A percentile compares a stretch with the other conserved stretches of the same genome.
Evolutionary conservation across 768 basidiomycete genomes (phyloP).

Genomic region (Leccinum pellstonianum): DNA sequence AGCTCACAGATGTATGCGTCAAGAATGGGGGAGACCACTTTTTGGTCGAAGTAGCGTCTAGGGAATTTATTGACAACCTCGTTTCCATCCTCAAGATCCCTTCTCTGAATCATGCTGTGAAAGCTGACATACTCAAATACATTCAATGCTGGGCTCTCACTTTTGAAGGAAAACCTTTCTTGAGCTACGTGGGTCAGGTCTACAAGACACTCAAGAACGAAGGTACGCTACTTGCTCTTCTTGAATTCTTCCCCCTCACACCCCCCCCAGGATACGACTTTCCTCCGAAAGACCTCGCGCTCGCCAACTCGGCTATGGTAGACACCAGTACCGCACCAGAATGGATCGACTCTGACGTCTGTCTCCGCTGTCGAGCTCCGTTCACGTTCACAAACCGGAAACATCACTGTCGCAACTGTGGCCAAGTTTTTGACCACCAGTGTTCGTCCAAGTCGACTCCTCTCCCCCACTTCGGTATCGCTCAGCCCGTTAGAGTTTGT

Average conservation of each 20-base stretch:
- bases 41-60: slow-evolving; percentile 75
- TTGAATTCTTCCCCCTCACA: neutral
- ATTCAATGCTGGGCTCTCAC: slow-evolving; percentile 95
- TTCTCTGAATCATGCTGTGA: slow-evolving; percentile 76
- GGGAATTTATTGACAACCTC: slow-evolving; percentile 93
- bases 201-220: slow-evolving; percentile 76
- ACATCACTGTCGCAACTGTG: slow-evolving; percentile 98
- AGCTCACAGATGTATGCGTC: slow-evolving; percentile 89
- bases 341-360: slow-evolving; percentile 96
- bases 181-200: slow-evolving; percentile 75
- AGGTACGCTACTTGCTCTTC: slow-evolving; percentile 46
- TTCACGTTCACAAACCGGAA: slow-evolving; percentile 97
- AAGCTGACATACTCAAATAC: slow-evolving; percentile 68
- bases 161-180: slow-evolving; percentile 74
- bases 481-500: slow-evolving; percentile 90
- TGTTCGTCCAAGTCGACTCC: slow-evolving; percentile 85
- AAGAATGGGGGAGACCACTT: slow-evolving; percentile 98
- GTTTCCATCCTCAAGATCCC: slow-evolving; percentile 84
- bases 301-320: slow-evolving; percentile 80
- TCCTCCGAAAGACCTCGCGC: slow-evolving; percentile 72
- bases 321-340: slow-evolving; percentile 91
- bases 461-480: slow-evolving; percentile 91
- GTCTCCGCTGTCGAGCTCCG: slow-evolving; percentile 84
- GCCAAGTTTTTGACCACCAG: slow-evolving; percentile 91
- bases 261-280: slow-evolving; percentile 66